phyloP scores from a whole-genome alignment of 805 yeast genomes.

The Pichia membranifaciens region DNA sequence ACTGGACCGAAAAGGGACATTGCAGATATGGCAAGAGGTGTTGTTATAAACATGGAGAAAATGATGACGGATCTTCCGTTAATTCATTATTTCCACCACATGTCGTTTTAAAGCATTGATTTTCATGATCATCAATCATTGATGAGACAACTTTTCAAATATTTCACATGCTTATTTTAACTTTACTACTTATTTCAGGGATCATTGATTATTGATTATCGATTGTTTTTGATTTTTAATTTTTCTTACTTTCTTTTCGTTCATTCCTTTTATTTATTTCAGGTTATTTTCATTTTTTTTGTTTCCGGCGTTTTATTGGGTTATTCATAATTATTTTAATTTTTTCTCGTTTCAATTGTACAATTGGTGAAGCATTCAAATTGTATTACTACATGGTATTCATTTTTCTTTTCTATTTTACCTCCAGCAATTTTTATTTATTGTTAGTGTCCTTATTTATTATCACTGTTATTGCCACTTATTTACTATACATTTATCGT shows the following conservation, averaged over 20 bases:
- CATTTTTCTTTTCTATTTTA: not conserved
- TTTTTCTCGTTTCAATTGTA: not conserved
- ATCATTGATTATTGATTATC: conserved; percentile 1
- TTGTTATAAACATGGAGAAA: conserved; percentile 76
- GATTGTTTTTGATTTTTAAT: not conserved
- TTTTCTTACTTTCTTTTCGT: not conserved
- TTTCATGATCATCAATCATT: no score
- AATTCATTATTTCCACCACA: not conserved
- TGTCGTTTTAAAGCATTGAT: not conserved
- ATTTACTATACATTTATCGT: not conserved
- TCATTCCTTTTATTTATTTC: no score
- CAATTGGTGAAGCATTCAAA: no score
- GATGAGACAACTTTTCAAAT: no score
- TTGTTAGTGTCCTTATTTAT: not conserved
- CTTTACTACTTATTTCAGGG: not conserved
- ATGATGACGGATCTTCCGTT: conserved; percentile 18
- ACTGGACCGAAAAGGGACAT: conserved; percentile 75
- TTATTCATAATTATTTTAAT: not conserved
- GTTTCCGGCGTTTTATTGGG: no score
- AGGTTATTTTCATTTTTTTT: no score
- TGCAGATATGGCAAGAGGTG: conserved; percentile 90
- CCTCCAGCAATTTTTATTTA: not conserved
- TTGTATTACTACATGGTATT: no score
- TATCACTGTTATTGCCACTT: not conserved
- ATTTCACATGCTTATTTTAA: not conserved